phyloP scores from a whole-genome alignment of 1,139 yeast species.

The Blastobotrys ciferrii region DNA sequence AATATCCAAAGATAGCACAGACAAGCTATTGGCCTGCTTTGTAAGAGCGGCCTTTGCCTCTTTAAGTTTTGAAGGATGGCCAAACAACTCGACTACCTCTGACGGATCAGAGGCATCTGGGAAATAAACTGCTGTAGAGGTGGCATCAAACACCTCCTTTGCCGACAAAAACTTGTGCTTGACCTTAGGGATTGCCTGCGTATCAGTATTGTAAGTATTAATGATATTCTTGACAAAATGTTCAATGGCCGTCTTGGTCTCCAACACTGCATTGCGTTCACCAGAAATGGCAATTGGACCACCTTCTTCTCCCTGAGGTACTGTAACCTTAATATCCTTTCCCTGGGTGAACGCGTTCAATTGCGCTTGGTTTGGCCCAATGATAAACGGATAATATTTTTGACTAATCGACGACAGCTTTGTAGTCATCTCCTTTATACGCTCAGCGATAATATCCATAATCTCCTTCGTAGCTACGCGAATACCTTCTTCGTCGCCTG shows the following conservation, averaged over 20 bases:
- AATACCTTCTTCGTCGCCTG: slow-evolving; percentile 81
- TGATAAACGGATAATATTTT: slow-evolving; percentile 36
- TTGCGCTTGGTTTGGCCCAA: slow-evolving; percentile 12
- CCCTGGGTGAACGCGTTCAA: slow-evolving; percentile 15
- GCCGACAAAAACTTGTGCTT: slow-evolving; percentile 50
- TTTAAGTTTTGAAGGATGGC: slow-evolving; percentile 60
- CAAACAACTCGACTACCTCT: slow-evolving; percentile 49
- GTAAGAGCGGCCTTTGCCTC: slow-evolving; percentile 59
- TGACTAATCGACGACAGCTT: slow-evolving; percentile 40
- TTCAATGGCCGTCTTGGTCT: slow-evolving; percentile 49
- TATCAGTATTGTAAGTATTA: slow-evolving; percentile 35
- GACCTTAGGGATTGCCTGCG: slow-evolving; percentile 46
- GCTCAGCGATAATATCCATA: slow-evolving; percentile 69
- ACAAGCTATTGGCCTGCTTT: slow-evolving; percentile 51
- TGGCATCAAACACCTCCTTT: slow-evolving; percentile 47
- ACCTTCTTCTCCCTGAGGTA: slow-evolving; percentile 29
- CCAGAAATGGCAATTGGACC: slow-evolving; percentile 52
- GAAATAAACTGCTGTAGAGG: slow-evolving; percentile 52
- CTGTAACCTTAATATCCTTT: slow-evolving; percentile 38
- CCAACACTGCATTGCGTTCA: slow-evolving; percentile 57
- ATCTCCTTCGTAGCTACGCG: slow-evolving; percentile 70
- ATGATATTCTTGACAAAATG: slow-evolving; percentile 45
- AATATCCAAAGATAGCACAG: slow-evolving; percentile 72
- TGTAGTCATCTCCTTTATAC: slow-evolving; percentile 41
- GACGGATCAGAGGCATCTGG: slow-evolving; percentile 46